These are phyloP conservation scores for Collybiopsis confluens DNA, from an alignment of 768 basidiomycete species.

Conservation along the genomic window DNA sequence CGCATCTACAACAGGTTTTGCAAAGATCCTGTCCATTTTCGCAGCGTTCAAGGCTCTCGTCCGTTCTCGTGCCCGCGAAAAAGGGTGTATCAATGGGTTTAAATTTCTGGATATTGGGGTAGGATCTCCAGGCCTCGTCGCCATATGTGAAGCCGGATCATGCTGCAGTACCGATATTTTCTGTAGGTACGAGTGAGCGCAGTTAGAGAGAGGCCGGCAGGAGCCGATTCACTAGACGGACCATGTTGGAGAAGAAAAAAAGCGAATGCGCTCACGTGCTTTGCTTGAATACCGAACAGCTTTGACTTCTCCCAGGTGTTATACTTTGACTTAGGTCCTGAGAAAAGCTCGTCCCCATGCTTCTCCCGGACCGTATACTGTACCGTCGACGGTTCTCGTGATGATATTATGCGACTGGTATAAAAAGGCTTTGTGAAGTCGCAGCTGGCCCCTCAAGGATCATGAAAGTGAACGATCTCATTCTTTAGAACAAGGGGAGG, in stretches of 20 bases:
- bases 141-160: slow-evolving; percentile 70
- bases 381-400: not conserved
- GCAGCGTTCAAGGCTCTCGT: slow-evolving; percentile 91
- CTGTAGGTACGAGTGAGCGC: slow-evolving; percentile 31
- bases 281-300: too few relatives aligned
- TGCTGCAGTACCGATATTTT: slow-evolving; percentile 88
- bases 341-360: too few relatives aligned
- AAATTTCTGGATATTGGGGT: slow-evolving; percentile 89
- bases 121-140: slow-evolving; percentile 73
- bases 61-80: slow-evolving; percentile 88
- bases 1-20: slow-evolving; percentile 91
- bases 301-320: too few relatives aligned
- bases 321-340: too few relatives aligned
- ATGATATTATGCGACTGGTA: not conserved
- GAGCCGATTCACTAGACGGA: not conserved
- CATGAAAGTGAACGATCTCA: not conserved
- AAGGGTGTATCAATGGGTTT: slow-evolving; percentile 93
- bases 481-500: too few relatives aligned
- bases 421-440: not conserved
- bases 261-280: too few relatives aligned
- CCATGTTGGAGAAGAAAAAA: not conserved
- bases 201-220: not conserved
- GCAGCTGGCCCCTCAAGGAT: not conserved
- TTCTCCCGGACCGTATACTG: not conserved
- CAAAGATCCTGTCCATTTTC: slow-evolving; percentile 96